Evolutionary conservation across 2,329 filamentous ascomycete species (phyloP).

Genomic region (Talaromyces sp.): DNA sequence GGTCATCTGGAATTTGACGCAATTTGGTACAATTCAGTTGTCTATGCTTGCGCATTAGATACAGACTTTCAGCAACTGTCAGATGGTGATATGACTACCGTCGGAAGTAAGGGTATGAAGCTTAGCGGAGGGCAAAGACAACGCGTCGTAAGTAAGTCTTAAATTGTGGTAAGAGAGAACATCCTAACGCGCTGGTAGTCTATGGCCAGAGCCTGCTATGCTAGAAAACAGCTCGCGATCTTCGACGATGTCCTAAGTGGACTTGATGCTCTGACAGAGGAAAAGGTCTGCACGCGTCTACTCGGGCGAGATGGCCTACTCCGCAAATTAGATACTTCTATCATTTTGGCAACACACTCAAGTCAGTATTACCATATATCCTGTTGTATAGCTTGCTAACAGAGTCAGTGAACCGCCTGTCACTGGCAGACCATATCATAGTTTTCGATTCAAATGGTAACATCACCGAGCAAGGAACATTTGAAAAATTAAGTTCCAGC

Average conservation of each 20-base stretch:
- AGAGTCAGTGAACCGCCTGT: constrained; percentile 35
- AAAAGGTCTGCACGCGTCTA: constrained; percentile 9
- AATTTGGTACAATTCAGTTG: background rate
- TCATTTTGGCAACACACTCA: constrained; percentile 12
- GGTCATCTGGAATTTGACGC: background rate
- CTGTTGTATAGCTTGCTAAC: background rate
- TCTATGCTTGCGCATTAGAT: background rate
- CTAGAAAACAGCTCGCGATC: constrained; percentile 24
- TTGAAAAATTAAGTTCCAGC: constrained; percentile 20
- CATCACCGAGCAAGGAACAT: constrained; percentile 41
- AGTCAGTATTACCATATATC: background rate
- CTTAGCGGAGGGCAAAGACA: constrained; percentile 55
- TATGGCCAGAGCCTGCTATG: constrained; percentile 50
- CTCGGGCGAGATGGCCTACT: constrained; percentile 11
- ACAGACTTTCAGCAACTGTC: background rate
- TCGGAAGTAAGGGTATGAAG: constrained; percentile 51
- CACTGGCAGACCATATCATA: constrained; percentile 43
- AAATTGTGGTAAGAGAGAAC: constrained; percentile 5
- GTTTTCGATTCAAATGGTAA: constrained; percentile 38
- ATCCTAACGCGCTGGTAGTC: background rate
- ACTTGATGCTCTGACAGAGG: constrained; percentile 11
- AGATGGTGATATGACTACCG: constrained; percentile 17
- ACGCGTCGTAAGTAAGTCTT: constrained; percentile 37
- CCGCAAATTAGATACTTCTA: background rate
- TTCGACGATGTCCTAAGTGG: constrained; percentile 18